Evolutionary conservation across 1,284 basidiomycete genomes (phyloP), one percentile per base, ranked within the genome.

Genomic region (Austroboletus niveus): DNA sequence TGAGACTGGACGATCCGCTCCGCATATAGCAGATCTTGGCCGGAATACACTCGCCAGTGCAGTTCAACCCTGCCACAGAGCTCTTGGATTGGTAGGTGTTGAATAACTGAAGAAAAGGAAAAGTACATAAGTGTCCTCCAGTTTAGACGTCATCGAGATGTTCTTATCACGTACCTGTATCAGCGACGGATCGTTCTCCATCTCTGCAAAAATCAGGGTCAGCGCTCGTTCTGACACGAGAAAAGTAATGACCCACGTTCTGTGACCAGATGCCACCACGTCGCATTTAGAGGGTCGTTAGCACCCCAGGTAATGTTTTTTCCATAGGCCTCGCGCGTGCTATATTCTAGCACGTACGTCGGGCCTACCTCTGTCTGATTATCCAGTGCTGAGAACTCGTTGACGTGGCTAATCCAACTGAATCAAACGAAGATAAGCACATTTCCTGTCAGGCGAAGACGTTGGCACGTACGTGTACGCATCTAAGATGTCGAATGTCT

Each of bases 211-310:
- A 6, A n/a, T 27, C 15, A 5, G 4, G 24, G 11, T 52, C 34
- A 55, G 29, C 11, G 10, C 24, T 14, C 4, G 20, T 3, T 27
- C 17, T 4, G 4, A 15, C n/a, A 17, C 27, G 27, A 10, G 6
- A 10, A 43, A 48, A 17, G 6, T 2, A 9, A 15, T 3, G 2
- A 68, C 63, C 34, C 46, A 69, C 69, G 60, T 42, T 78, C 74
- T 0, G 78, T 79, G 20, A 79, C 67, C 8, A 67, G 67, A 44
- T 77, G 74, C 75, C 75, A 79, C 72, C 77, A 80, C 0, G 77
- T 77, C 11, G 75, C 77, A 53, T 80, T 80, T 11, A 79, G 62
- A 3, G 78, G 75, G 15, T 72, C 75, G 20, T 64, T 59, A 14
- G 55, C 52, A 4, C 70, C 73, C 77, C 78, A 79, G 8, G 63